Conservation (phyloP, 2,329 filamentous ascomycete genomes). For the Knufia fluminis region DNA sequence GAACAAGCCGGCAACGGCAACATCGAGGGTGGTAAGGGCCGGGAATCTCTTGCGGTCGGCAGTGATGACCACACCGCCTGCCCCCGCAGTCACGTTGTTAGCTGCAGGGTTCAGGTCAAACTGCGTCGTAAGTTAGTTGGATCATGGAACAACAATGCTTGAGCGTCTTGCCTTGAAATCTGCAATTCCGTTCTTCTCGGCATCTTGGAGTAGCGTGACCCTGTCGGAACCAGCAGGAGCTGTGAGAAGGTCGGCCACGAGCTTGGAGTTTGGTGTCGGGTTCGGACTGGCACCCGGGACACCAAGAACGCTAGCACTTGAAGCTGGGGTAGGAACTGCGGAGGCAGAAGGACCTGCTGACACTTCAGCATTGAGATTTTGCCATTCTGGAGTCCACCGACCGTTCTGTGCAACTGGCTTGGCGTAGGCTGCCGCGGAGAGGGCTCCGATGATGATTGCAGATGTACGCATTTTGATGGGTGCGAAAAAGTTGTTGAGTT, state of each 20-base stretch:
- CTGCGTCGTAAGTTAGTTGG: too few species aligned
- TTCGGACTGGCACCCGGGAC: constrained; percentile 17
- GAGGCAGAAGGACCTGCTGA: constrained; percentile 10
- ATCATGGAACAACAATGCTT: too few species aligned
- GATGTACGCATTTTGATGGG: constrained; percentile 17
- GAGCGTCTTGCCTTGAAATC: too few species aligned
- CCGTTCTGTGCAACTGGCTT: constrained; percentile 12
- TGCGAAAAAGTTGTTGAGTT: constrained; percentile 2
- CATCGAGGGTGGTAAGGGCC: constrained; percentile 20
- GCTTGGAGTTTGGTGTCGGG: constrained; percentile 13
- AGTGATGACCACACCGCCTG: constrained; percentile 25
- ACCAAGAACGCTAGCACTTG: constrained; percentile 10
- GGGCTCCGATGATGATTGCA: constrained; percentile 16
- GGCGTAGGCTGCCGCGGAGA: constrained; percentile 13
- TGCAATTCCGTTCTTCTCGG: constrained; percentile 14
- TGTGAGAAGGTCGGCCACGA: constrained; percentile 20
- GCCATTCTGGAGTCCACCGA: background rate
- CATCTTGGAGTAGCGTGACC: constrained; percentile 17
- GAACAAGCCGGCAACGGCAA: constrained; percentile 25
- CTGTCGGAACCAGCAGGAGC: constrained; percentile 17
- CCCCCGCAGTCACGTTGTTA: constrained; percentile 18
- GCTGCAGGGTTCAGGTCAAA: constrained; percentile 24
- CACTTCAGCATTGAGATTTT: constrained; percentile 2
- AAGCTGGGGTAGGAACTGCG: background rate
- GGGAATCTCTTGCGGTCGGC: constrained; percentile 23